phyloP scores from a whole-genome alignment of 805 yeast genomes.

The Allodekkera sacchari region DNA sequence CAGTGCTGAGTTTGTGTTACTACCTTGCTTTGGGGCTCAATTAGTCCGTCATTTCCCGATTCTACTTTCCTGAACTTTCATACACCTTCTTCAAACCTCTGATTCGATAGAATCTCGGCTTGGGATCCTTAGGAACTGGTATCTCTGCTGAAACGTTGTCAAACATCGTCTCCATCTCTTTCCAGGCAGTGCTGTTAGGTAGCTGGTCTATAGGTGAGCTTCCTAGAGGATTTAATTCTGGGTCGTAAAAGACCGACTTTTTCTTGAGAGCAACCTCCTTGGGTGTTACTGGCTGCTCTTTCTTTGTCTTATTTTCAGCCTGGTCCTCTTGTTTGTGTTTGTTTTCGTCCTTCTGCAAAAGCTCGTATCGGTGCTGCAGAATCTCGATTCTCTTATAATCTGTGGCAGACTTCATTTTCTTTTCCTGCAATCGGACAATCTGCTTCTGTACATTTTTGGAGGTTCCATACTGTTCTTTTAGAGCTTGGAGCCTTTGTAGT shows the following conservation, averaged over 20 bases:
- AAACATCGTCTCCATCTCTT: constrained; percentile 1
- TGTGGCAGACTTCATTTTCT: constrained; percentile 7
- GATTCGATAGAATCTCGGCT: constrained; percentile 39
- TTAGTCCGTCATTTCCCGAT: no score
- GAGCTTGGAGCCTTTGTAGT: constrained; percentile 5
- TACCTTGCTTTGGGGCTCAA: no score
- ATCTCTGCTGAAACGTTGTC: constrained; percentile 5
- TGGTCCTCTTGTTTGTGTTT: constrained; percentile 3
- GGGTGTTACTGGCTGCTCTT: constrained; percentile 12
- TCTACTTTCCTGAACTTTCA: no score
- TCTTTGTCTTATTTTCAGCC: constrained; percentile 1
- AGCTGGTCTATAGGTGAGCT: constrained; percentile 32
- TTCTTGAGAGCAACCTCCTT: constrained; percentile 7
- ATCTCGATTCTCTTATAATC: constrained; percentile 12
- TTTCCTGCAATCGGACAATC: constrained; percentile 7
- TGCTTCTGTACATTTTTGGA: constrained; percentile 7
- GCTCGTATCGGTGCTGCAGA: constrained; percentile 8
- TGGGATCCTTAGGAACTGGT: constrained; percentile 31
- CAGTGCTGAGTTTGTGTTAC: no score
- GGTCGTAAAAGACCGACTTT: constrained; percentile 52
- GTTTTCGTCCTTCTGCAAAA: constrained; percentile 12
- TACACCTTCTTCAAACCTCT: constrained; percentile 9
- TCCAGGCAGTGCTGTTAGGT: constrained; percentile 11
- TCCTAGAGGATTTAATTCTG: constrained; percentile 59
- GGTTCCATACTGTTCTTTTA: constrained; percentile 7